Percentiles rank a stretch among this genome's conserved stretches.
Conservation (phyloP, 441 rosid species). For the Erodium trifolium region DNA sequence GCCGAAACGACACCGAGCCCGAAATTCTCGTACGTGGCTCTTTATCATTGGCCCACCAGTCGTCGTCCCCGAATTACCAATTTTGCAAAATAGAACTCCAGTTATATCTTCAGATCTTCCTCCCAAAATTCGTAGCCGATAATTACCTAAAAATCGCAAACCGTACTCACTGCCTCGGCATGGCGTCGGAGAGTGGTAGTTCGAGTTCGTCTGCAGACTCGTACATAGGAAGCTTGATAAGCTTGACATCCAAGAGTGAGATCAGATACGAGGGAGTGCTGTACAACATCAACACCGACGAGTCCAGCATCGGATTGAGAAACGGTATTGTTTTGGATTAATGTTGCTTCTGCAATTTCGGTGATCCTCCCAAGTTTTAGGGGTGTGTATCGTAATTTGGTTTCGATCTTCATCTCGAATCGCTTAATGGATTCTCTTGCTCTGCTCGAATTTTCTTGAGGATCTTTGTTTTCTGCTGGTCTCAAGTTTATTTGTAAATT, state of each 20-base stretch:
- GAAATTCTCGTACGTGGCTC: slow-evolving; percentile 7
- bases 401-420: not conserved
- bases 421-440: not conserved
- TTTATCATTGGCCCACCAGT: not conserved
- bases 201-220: slow-evolving; percentile 44
- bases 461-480: not conserved
- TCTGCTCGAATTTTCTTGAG: not conserved
- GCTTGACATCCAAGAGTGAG: slow-evolving; percentile 83
- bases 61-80: not conserved
- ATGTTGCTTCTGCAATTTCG: not conserved
- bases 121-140: not conserved
- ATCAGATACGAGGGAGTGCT: slow-evolving; percentile 88
- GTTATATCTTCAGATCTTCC: not conserved
- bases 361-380: not conserved
- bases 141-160: not conserved
- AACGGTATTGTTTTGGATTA: slow-evolving; percentile 36
- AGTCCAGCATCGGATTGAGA: slow-evolving; percentile 81
- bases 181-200: slow-evolving; percentile 42
- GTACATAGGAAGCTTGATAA: slow-evolving; percentile 47
- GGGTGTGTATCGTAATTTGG: not conserved
- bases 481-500: not conserved
- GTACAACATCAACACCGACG: slow-evolving; percentile 77
- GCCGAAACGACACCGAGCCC: slow-evolving; percentile 13
- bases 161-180: slow-evolving; percentile 8
- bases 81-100: not conserved